A percentile compares a stretch with the other conserved stretches of the same genome.
These are phyloP conservation scores for Brassica nigra DNA, from an alignment of 345 rosid species.

Conservation along the genomic window DNA sequence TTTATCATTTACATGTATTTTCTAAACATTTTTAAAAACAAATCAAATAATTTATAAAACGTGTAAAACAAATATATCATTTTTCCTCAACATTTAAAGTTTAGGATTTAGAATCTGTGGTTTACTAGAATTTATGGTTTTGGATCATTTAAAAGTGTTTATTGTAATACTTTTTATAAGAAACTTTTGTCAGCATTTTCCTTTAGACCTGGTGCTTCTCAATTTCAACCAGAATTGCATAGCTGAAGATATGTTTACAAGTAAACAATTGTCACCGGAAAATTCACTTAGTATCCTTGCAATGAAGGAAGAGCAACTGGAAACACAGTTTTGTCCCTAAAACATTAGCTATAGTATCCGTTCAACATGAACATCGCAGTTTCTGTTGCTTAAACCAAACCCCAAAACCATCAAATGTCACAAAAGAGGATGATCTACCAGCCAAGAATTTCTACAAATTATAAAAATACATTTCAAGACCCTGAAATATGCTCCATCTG, in stretches of 20 bases:
- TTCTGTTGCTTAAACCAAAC: conserved; percentile 3
- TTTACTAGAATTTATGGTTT: no score
- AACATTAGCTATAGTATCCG: conserved; percentile 2
- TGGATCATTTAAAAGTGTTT: no score
- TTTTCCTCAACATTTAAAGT: no score
- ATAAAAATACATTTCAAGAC: conserved; percentile 15
- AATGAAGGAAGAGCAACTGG: conserved; percentile 3
- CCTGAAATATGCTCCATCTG: conserved; percentile 19
- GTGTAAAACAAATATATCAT: no score
- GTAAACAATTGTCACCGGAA: background rate
- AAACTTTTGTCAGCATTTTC: no score
- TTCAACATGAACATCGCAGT: conserved; percentile 14
- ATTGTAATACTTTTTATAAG: no score
- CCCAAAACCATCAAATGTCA: conserved; percentile 20
- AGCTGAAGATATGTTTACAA: background rate
- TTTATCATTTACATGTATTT: no score
- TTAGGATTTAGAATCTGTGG: no score
- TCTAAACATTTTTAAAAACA: background rate
- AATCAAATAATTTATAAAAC: no score
- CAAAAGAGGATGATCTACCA: conserved; percentile 1
- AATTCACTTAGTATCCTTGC: background rate
- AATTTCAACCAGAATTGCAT: background rate
- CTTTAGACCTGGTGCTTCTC: background rate
- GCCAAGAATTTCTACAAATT: background rate
- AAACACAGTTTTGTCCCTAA: background rate